A percentile compares a stretch with the other conserved stretches of the same genome.
Evolutionary conservation across 257 asterid species (phyloP).

Genomic region (Penstemon barbatus): DNA sequence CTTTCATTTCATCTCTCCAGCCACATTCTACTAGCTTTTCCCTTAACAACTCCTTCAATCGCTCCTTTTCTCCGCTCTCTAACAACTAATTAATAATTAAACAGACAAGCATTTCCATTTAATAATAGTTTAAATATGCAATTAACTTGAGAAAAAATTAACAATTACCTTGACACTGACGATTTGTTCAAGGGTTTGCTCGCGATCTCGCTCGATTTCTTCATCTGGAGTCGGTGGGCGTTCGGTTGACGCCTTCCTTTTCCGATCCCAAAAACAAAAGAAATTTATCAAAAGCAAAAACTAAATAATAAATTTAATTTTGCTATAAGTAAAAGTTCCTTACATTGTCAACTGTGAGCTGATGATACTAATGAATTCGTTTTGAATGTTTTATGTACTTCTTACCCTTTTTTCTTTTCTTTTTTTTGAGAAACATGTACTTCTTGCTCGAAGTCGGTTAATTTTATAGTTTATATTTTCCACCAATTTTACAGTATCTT

Average conservation of each 20-base stretch:
- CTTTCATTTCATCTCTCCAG: constrained; percentile 68
- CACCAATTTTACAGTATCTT: no score
- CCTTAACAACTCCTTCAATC: constrained; percentile 60
- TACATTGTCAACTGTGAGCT: no score
- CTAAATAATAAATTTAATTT: no score
- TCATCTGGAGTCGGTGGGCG: constrained; percentile 72
- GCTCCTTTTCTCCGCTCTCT: constrained; percentile 62
- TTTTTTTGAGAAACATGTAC: no score
- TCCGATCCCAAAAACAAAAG: background rate
- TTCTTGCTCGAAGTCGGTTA: no score
- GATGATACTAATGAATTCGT: no score
- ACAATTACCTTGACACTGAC: constrained; percentile 51
- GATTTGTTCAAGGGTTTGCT: constrained; percentile 51
- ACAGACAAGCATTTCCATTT: background rate
- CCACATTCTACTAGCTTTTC: constrained; percentile 72
- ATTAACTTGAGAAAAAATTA: background rate
- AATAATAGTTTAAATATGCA: background rate
- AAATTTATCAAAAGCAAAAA: background rate
- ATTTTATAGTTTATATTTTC: no score
- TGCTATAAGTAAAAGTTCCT: no score
- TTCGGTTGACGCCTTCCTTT: constrained; percentile 63
- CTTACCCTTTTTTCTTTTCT: no score
- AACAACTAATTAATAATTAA: constrained; percentile 33
- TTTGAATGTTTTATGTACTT: no score
- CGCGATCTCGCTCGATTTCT: constrained; percentile 48